Evolutionary conservation across 129 eudicot genomes (phyloP).

Genomic region (Tagetes erecta): DNA sequence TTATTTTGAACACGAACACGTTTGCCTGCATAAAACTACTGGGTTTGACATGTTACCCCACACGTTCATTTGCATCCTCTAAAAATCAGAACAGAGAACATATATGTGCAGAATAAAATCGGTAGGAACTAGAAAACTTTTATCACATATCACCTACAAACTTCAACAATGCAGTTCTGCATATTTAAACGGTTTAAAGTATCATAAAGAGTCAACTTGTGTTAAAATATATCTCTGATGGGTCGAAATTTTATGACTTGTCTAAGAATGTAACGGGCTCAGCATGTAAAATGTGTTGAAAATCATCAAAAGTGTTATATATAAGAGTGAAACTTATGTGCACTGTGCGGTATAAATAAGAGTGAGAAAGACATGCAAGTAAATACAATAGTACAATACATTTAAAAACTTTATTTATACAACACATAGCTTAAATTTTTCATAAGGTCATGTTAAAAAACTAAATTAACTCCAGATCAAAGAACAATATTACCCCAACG

Average conservation of each 20-base stretch:
- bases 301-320: neutral
- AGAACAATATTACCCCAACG: neutral
- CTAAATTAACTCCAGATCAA: neutral
- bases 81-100: neutral
- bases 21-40: neutral
- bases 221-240: neutral
- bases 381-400: too few relatives aligned
- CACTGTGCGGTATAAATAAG: too few relatives aligned
- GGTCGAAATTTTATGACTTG: neutral
- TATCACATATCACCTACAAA: neutral
- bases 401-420: too few relatives aligned
- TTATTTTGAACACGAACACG: too few relatives aligned
- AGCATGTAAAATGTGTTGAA: neutral
- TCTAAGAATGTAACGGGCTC: neutral
- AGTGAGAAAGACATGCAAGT: too few relatives aligned
- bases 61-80: neutral
- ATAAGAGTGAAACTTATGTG: too few relatives aligned
- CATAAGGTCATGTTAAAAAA: neutral
- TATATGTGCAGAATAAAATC: conserved; percentile 1
- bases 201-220: neutral
- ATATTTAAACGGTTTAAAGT: neutral
- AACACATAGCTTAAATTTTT: neutral
- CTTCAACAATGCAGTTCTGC: neutral
- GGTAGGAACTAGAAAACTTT: neutral
- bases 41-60: neutral